Conservation (phyloP, 1,284 basidiomycete species). For the Mycosarcoma maydis region DNA sequence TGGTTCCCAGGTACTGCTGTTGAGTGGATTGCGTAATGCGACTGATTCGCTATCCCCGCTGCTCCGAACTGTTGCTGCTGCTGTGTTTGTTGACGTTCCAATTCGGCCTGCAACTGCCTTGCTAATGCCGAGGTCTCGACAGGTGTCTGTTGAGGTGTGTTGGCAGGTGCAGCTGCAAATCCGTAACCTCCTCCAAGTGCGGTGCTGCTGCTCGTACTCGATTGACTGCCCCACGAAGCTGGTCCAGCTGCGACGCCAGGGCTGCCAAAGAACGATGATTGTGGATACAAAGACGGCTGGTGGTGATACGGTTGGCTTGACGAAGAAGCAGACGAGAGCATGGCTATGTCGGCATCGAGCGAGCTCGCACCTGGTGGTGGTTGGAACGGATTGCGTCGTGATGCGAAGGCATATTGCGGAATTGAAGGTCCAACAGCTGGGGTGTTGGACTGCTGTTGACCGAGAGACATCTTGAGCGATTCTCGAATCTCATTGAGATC, state of each 20-base stretch:
- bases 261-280: constrained; percentile 13
- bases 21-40: not conserved
- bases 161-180: constrained; percentile 43
- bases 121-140: constrained; percentile 46
- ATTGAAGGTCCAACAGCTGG: constrained; percentile 12
- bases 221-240: constrained; percentile 28
- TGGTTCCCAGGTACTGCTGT: not conserved
- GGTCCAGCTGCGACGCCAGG: constrained; percentile 2
- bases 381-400: constrained; percentile 3
- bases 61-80: too few relatives aligned
- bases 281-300: not conserved
- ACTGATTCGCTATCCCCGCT: too few relatives aligned
- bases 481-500: constrained; percentile 56
- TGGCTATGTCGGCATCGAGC: constrained; percentile 45
- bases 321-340: constrained; percentile 33
- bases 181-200: constrained; percentile 15
- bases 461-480: constrained; percentile 43
- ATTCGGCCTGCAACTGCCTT: constrained; percentile 43
- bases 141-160: constrained; percentile 52
- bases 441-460: constrained; percentile 16
- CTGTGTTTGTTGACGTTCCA: constrained; percentile 14
- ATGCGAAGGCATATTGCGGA: not conserved
- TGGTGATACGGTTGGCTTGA: not conserved
- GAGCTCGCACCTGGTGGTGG: constrained; percentile 6
- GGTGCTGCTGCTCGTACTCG: constrained; percentile 8